phyloP scores from a whole-genome alignment of 2,329 filamentous ascomycete genomes.

The Pyrenophora seminiperda region DNA sequence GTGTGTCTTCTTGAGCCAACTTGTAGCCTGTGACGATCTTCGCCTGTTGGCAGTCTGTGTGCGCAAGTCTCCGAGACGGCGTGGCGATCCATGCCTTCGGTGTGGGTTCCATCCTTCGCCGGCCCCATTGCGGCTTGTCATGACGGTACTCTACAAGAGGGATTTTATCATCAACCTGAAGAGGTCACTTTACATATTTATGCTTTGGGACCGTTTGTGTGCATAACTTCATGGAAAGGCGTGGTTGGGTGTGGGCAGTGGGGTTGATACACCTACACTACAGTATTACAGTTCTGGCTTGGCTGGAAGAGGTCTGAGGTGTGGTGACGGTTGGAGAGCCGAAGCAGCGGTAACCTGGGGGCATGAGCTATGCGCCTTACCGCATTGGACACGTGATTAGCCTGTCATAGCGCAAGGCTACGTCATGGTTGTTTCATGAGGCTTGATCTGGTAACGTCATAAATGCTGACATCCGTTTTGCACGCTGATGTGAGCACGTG shows the following conservation, averaged over 20 bases:
- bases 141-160: slow-evolving; percentile 7
- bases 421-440: slow-evolving; percentile 12
- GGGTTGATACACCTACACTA: too few species aligned
- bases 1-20: slow-evolving; percentile 11
- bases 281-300: too few species aligned
- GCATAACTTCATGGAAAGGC: neutral
- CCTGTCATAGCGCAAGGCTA: slow-evolving; percentile 6
- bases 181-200: neutral
- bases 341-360: slow-evolving; percentile 4
- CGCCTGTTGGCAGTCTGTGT: slow-evolving; percentile 27
- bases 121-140: slow-evolving; percentile 13
- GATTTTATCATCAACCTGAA: neutral
- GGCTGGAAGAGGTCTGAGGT: too few species aligned
- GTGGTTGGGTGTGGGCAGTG: neutral
- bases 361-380: slow-evolving; percentile 9
- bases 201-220: neutral
- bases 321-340: neutral
- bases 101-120: slow-evolving; percentile 14
- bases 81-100: slow-evolving; percentile 32
- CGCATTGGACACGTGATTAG: slow-evolving; percentile 5
- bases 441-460: neutral
- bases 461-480: neutral
- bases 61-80: slow-evolving; percentile 22
- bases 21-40: slow-evolving; percentile 23
- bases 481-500: neutral